Percentiles rank a stretch among this genome's conserved stretches.
These are phyloP conservation scores for Tetracladium marchalianum DNA, from an alignment of 495 filamentous ascomycete species.

Conservation along the genomic window DNA sequence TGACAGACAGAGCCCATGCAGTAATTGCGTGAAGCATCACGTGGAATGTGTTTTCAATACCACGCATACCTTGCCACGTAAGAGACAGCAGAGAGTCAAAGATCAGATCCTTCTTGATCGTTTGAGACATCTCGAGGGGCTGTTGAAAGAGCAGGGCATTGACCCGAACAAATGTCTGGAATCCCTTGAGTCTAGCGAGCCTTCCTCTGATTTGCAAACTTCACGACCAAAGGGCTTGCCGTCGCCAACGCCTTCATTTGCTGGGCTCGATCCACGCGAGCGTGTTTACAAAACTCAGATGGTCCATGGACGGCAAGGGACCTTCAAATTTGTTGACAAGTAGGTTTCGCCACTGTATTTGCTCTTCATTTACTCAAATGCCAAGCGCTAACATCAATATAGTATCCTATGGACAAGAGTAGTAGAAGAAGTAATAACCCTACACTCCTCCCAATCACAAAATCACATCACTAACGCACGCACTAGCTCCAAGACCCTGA, in stretches of 20 bases:
- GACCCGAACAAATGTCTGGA: conserved; percentile 16
- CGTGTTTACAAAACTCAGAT: conserved; percentile 3
- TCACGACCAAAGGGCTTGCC: neutral
- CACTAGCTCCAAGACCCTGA: conserved; percentile 6
- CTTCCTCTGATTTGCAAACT: too few relatives aligned
- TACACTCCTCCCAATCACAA: too few relatives aligned
- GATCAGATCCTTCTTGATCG: conserved; percentile 39
- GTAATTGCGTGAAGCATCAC: conserved; percentile 66
- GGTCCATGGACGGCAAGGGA: conserved; percentile 5
- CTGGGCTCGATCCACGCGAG: neutral
- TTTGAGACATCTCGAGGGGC: conserved; percentile 40
- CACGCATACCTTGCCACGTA: conserved; percentile 65
- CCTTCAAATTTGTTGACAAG: conserved; percentile 10
- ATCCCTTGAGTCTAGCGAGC: neutral
- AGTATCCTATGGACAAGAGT: conserved; percentile 13
- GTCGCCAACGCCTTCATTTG: neutral
- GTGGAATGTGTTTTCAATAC: conserved; percentile 77
- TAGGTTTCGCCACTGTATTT: neutral
- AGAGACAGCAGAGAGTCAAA: conserved; percentile 43
- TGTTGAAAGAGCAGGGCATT: conserved; percentile 38
- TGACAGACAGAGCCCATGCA: conserved; percentile 66
- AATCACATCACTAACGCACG: neutral
- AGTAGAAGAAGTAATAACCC: conserved; percentile 6
- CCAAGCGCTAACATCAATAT: neutral
- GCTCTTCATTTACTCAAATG: too few relatives aligned